phyloP scores from a whole-genome alignment of 331 rosid genomes.

The Pyracantha coccinea region DNA sequence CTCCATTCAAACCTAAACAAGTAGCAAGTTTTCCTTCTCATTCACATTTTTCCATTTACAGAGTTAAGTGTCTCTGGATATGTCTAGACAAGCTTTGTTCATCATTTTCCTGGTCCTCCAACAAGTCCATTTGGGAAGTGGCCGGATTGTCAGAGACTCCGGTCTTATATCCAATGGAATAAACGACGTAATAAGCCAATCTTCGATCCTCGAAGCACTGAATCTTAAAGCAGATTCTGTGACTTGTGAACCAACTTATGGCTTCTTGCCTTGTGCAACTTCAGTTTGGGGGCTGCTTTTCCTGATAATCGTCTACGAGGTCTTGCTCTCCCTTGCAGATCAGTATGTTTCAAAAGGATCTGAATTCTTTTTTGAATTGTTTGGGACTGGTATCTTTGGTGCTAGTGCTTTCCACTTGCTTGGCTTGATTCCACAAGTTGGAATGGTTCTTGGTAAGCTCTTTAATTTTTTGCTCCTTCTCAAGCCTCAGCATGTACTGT shows the following conservation, averaged over 20 bases:
- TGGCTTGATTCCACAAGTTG: conserved; percentile 25
- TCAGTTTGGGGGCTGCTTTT: conserved; percentile 22
- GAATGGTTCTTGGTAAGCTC: conserved; percentile 20
- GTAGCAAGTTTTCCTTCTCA: neutral
- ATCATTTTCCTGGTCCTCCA: conserved; percentile 2
- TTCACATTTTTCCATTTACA: neutral
- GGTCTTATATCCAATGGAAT: conserved; percentile 2
- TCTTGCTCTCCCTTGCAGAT: conserved; percentile 20
- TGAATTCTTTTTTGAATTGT: conserved; percentile 20
- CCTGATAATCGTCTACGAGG: conserved; percentile 28
- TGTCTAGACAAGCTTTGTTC: neutral
- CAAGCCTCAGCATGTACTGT: neutral
- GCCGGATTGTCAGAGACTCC: neutral
- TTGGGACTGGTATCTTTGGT: conserved; percentile 29
- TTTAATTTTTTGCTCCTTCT: neutral
- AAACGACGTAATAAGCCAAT: neutral
- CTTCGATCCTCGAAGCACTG: neutral
- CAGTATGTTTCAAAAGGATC: conserved; percentile 16
- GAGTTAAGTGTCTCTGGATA: neutral
- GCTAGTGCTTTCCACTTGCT: conserved; percentile 28
- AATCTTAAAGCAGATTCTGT: conserved; percentile 14
- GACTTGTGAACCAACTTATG: conserved; percentile 27
- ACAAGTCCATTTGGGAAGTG: neutral
- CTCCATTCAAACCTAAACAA: neutral
- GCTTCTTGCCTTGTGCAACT: conserved; percentile 35